These are phyloP conservation scores for Brasenia schreberi DNA, from an alignment of 164 flowering plant genomes.

Conservation along the genomic window DNA sequence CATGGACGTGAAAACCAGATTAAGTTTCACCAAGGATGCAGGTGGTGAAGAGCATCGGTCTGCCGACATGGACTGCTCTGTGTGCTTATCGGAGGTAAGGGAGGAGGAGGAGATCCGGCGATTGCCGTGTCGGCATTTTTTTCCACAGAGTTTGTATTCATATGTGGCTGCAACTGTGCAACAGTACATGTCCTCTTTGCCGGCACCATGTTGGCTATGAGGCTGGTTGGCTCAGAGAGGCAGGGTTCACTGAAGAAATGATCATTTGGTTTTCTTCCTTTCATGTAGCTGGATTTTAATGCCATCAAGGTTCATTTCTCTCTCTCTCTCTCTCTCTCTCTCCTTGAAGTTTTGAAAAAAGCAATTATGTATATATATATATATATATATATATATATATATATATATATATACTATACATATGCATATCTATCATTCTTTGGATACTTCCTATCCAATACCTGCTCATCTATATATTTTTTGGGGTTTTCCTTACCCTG, in stretches of 20 bases:
- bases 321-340: neutral
- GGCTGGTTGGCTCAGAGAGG: slow-evolving; percentile 7
- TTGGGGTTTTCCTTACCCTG: too few relatives aligned
- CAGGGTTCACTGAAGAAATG: slow-evolving; percentile 68
- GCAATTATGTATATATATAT: too few relatives aligned
- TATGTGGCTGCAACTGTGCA: slow-evolving; percentile 40
- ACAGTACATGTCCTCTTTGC: slow-evolving; percentile 71
- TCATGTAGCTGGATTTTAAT: slow-evolving; percentile 65
- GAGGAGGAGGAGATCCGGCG: slow-evolving; percentile 26
- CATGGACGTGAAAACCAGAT: neutral
- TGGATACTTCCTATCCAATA: too few relatives aligned
- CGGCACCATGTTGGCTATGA: slow-evolving; percentile 31
- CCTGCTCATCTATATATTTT: too few relatives aligned
- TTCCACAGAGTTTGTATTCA: slow-evolving; percentile 57
- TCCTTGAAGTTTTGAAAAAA: too few relatives aligned
- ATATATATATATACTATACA: too few relatives aligned
- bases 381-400: too few relatives aligned
- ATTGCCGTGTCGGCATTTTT: slow-evolving; percentile 56
- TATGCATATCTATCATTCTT: too few relatives aligned
- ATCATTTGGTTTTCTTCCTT: slow-evolving; percentile 85
- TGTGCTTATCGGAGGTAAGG: slow-evolving; percentile 41
- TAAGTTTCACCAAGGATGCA: neutral
- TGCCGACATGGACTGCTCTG: slow-evolving; percentile 7
- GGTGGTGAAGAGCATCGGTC: neutral
- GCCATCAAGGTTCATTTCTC: neutral